Evolutionary conservation across 148 eudicot species (phyloP).

Genomic region (Salicornia ramosissima): DNA sequence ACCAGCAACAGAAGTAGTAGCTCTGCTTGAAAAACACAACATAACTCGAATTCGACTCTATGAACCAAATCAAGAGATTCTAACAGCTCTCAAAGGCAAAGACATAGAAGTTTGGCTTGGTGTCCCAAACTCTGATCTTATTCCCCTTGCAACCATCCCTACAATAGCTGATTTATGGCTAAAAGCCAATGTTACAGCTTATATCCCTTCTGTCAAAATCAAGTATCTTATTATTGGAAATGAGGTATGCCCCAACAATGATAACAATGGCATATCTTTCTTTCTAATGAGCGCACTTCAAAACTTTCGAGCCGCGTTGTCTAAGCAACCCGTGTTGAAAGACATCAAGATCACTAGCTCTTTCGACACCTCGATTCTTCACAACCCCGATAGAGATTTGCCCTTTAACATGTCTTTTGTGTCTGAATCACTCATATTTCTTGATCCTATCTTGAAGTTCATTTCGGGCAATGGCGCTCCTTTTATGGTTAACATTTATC

Average conservation of each 20-base stretch:
- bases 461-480: slow-evolving; percentile 19
- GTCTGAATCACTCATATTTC: not conserved
- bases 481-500: slow-evolving; percentile 21
- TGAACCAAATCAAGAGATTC: slow-evolving; percentile 20
- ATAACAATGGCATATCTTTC: not conserved
- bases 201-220: slow-evolving; percentile 32
- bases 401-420: slow-evolving; percentile 16
- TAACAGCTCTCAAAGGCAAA: slow-evolving; percentile 39
- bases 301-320: slow-evolving; percentile 20
- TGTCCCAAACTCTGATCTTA: slow-evolving; percentile 26
- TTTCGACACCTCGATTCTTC: slow-evolving; percentile 23
- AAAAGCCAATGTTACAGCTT: slow-evolving; percentile 23
- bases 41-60: slow-evolving; percentile 36
- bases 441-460: slow-evolving; percentile 12
- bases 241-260: slow-evolving; percentile 28
- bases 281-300: not conserved
- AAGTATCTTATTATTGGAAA: slow-evolving; percentile 42
- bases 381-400: not conserved
- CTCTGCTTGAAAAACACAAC: slow-evolving; percentile 26
- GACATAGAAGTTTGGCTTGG: slow-evolving; percentile 39
- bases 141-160: slow-evolving; percentile 17
- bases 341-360: slow-evolving; percentile 35
- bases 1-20: slow-evolving; percentile 28
- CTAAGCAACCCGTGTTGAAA: slow-evolving; percentile 18
- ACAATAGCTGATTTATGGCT: slow-evolving; percentile 34